Evolutionary conservation across 2,329 filamentous ascomycete species (phyloP).

Genomic region (Xylaria sp.): DNA sequence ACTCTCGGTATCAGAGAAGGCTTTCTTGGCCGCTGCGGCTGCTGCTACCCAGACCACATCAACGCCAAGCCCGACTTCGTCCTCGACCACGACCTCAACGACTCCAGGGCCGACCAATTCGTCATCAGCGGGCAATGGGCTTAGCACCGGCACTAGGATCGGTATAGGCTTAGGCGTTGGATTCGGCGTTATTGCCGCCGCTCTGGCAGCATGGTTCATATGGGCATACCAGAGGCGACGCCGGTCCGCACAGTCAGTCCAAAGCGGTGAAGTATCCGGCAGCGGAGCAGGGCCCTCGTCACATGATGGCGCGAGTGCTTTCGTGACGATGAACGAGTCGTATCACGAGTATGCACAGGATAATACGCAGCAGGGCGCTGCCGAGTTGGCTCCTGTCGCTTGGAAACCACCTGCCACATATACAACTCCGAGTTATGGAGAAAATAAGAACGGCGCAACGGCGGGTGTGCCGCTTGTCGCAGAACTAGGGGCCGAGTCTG

Average conservation of each 20-base stretch:
- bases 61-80: constrained; percentile 33
- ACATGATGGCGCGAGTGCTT: constrained; percentile 1
- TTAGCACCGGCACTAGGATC: constrained; percentile 54
- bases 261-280: constrained; percentile 26
- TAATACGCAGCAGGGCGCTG: constrained; percentile 39
- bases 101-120: constrained; percentile 28
- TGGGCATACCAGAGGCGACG: constrained; percentile 45
- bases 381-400: constrained; percentile 38
- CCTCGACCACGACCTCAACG: constrained; percentile 30
- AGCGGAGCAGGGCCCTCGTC: constrained; percentile 13
- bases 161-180: constrained; percentile 55
- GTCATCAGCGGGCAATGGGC: constrained; percentile 33
- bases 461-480: constrained; percentile 41
- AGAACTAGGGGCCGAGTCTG: constrained; percentile 36
- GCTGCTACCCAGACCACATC: constrained; percentile 39
- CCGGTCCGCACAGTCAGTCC: constrained; percentile 32
- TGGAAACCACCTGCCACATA: constrained; percentile 33
- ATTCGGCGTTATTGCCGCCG: constrained; percentile 44
- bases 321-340: not conserved
- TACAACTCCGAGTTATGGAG: constrained; percentile 23
- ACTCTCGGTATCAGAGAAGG: constrained; percentile 54
- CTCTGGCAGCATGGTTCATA: constrained; percentile 47
- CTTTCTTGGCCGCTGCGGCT: constrained; percentile 54
- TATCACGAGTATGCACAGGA: constrained; percentile 42
- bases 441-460: constrained; percentile 24